Conservation (phyloP, 139 green algal species). For the Tetratostichococcus sp. region DNA sequence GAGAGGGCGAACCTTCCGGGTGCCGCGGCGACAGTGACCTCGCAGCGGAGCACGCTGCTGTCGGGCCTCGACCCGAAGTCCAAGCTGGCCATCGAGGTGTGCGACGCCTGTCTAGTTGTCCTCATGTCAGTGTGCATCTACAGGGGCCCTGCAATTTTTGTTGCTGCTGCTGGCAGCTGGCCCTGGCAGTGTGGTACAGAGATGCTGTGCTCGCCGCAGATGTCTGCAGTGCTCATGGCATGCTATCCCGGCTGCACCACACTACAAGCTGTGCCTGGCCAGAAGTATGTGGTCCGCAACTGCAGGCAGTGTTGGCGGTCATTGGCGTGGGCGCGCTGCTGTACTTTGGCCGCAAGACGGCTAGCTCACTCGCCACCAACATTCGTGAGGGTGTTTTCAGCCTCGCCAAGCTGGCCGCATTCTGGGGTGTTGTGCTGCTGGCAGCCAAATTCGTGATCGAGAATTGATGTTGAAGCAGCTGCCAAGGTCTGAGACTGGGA, state of each 20-base stretch:
- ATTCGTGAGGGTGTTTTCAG: constrained; percentile 21
- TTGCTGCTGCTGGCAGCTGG: too few species aligned
- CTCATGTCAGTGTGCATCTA: too few species aligned
- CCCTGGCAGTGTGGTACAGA: too few species aligned
- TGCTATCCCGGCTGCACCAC: not conserved
- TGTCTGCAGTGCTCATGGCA: too few species aligned
- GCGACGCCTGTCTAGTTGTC: too few species aligned
- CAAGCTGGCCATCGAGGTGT: not conserved
- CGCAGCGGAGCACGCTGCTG: not conserved
- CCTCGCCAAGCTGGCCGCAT: constrained; percentile 41
- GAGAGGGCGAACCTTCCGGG: constrained; percentile 9
- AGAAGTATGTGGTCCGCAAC: too few species aligned
- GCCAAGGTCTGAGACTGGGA: too few species aligned
- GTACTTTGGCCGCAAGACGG: not conserved
- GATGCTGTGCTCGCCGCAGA: too few species aligned
- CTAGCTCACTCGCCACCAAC: constrained; percentile 11
- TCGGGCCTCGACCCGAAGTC: not conserved
- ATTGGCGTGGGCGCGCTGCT: not conserved
- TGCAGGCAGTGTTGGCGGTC: not conserved
- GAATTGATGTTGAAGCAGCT: not conserved
- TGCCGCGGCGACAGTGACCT: constrained; percentile 9
- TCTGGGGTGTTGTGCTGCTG: constrained; percentile 55
- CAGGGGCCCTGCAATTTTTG: too few species aligned
- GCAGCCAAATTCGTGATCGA: constrained; percentile 39
- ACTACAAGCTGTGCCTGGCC: too few species aligned